Base-by-base conservation (phyloP, 768 basidiomycete genomes). In the Heimioporus sp. region DNA sequence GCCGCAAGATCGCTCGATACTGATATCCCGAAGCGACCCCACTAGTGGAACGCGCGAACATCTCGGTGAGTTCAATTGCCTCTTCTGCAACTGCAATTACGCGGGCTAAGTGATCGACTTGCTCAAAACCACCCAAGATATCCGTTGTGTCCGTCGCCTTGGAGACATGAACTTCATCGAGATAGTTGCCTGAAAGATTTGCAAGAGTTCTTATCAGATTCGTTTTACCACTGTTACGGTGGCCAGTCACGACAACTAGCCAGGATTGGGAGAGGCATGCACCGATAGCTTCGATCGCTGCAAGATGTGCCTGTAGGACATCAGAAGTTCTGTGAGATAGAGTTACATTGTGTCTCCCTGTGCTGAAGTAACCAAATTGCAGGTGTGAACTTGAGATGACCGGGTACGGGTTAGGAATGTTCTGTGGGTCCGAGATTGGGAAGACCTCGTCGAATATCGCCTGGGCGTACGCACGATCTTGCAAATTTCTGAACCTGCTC, bases 121-220 rank as follows among this genome's bases (percentile, higher is more conserved):
- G 96, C 70, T 99, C 97, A 63, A 98, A 98, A 66, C 90, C 88
- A 32, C 97, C 97, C 40, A 99, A 73, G 32, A 99, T 85, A 69
- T 99, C 97, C 67, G 86, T 85, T 2, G 94, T 90, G 66, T 99
- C 97, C 3, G 91, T 93, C 8, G 90, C 86, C 52, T 80, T 86
- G 66, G 90, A 95, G 63, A 98, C 75, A 16, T 83, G 76, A 43
- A 97, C 78, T 66, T 92, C 90, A 19, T 76, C 76, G 1, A 98
- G 77, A 20, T 67, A 41, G 46, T 81, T 78, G 21, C 97, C 96
- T 32, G 81, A 80, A 35, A 85, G 70, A 46, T 81, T 70, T 32
- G 95, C 92, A 40, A 95, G 66, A 5, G 79, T 73, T 49, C 85
- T 79, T 16, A 94, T 77, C 38, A 92, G 65, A 31, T 78, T 76